Conservation (phyloP, 768 basidiomycete genomes). For the Tricholoma matsutake region DNA sequence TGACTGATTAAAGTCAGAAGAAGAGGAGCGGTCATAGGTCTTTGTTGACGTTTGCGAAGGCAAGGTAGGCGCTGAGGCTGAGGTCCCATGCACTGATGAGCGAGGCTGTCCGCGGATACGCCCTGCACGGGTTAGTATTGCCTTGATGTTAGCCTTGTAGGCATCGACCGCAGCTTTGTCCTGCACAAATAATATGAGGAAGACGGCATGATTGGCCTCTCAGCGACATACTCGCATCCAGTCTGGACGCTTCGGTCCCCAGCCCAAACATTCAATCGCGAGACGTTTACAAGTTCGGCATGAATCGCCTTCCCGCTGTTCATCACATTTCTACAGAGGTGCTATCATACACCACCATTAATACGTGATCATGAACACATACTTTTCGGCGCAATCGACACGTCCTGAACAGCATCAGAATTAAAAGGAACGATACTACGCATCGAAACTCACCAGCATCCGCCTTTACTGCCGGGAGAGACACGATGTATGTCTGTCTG, state of each 20-base stretch:
- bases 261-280: slow-evolving; percentile 79
- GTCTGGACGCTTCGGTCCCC: slow-evolving; percentile 80
- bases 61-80: slow-evolving; percentile 22
- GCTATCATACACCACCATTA: background rate
- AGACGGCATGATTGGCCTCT: slow-evolving; percentile 7
- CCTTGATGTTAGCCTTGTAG: slow-evolving; percentile 84
- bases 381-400: slow-evolving; percentile 83
- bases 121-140: slow-evolving; percentile 71
- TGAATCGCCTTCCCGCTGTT: slow-evolving; percentile 75
- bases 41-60: slow-evolving; percentile 25
- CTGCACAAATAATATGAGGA: slow-evolving; percentile 35
- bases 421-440: slow-evolving; percentile 11
- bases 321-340: slow-evolving; percentile 75
- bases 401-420: slow-evolving; percentile 49
- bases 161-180: slow-evolving; percentile 79
- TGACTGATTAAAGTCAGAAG: slow-evolving; percentile 19
- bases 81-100: slow-evolving; percentile 37
- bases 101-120: slow-evolving; percentile 83
- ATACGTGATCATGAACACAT: slow-evolving; percentile 16
- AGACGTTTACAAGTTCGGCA: slow-evolving; percentile 80
- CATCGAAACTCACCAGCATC: slow-evolving; percentile 64
- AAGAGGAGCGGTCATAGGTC: slow-evolving; percentile 28
- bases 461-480: slow-evolving; percentile 61
- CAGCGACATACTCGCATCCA: slow-evolving; percentile 71
- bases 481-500: slow-evolving; percentile 50